phyloP scores from a whole-genome alignment of 176 grass and related monocot species.

The Microstegium vimineum region DNA sequence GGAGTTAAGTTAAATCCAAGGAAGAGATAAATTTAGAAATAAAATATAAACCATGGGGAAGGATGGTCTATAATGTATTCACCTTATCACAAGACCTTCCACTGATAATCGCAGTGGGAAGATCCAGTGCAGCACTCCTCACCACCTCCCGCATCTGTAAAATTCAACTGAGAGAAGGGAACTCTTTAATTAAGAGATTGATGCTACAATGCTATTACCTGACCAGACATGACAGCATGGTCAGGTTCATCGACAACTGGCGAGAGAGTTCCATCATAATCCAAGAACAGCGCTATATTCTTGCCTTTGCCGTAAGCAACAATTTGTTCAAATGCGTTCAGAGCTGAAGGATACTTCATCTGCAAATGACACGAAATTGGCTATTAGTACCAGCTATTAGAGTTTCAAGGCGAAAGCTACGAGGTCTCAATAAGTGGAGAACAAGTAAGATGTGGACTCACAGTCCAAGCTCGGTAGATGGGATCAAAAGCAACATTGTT shows the following conservation, averaged over 20 bases:
- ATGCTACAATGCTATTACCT: constrained; percentile 17
- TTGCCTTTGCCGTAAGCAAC: constrained; percentile 17
- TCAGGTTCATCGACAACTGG: constrained; percentile 53
- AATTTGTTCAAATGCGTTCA: constrained; percentile 45
- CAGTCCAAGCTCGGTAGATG: constrained; percentile 36
- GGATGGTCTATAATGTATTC: not conserved
- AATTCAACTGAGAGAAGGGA: not conserved
- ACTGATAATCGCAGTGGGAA: constrained; percentile 76
- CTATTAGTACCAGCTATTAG: not conserved
- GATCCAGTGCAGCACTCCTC: constrained; percentile 40
- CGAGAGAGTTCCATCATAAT: constrained; percentile 56
- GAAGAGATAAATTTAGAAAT: not conserved
- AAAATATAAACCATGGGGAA: not conserved
- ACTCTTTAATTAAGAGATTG: not conserved
- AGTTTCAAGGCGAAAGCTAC: not conserved
- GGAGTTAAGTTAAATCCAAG: not conserved
- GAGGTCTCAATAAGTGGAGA: not conserved
- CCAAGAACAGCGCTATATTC: constrained; percentile 48
- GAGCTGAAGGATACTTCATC: constrained; percentile 57
- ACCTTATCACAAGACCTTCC: constrained; percentile 82
- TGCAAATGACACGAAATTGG: constrained; percentile 22
- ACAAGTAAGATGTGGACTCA: constrained; percentile 19
- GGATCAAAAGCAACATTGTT: constrained; percentile 1
- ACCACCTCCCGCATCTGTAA: constrained; percentile 61
- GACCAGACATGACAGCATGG: constrained; percentile 45